phyloP scores from a whole-genome alignment of 306 rosid species.

The Inga laurina region DNA sequence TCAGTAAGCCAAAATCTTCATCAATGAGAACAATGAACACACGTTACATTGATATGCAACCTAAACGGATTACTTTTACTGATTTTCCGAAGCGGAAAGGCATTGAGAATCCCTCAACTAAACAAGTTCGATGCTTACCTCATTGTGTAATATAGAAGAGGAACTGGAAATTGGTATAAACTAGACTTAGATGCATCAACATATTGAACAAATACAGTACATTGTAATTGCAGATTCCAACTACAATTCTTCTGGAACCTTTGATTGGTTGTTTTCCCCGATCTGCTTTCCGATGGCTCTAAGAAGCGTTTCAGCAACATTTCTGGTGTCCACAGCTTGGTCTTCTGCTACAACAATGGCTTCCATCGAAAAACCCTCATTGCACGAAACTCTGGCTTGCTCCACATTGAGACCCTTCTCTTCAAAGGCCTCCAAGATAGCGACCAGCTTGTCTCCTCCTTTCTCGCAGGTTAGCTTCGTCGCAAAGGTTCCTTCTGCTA shows the following conservation, averaged over 20 bases:
- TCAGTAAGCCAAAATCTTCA: background rate
- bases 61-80: background rate
- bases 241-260: conserved; percentile 9
- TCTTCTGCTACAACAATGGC: conserved; percentile 64
- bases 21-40: background rate
- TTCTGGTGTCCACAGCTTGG: conserved; percentile 41
- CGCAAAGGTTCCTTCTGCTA: conserved; percentile 43
- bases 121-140: background rate
- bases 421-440: conserved; percentile 66
- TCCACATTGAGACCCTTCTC: conserved; percentile 60
- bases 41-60: no score
- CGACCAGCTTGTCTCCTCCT: conserved; percentile 61
- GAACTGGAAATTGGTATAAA: conserved; percentile 29
- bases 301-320: conserved; percentile 47
- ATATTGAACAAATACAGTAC: conserved; percentile 17
- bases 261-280: conserved; percentile 9
- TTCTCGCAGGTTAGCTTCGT: conserved; percentile 67
- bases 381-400: conserved; percentile 77
- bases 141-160: conserved; percentile 15
- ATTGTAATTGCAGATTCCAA: conserved; percentile 8
- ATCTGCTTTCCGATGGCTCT: conserved; percentile 47
- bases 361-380: conserved; percentile 58
- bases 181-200: conserved; percentile 20
- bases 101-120: background rate
- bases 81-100: background rate